Evolutionary conservation across 805 yeast genomes (phyloP), one percentile per base, ranked within the genome.

Genomic region (Ogataea saltuana): DNA sequence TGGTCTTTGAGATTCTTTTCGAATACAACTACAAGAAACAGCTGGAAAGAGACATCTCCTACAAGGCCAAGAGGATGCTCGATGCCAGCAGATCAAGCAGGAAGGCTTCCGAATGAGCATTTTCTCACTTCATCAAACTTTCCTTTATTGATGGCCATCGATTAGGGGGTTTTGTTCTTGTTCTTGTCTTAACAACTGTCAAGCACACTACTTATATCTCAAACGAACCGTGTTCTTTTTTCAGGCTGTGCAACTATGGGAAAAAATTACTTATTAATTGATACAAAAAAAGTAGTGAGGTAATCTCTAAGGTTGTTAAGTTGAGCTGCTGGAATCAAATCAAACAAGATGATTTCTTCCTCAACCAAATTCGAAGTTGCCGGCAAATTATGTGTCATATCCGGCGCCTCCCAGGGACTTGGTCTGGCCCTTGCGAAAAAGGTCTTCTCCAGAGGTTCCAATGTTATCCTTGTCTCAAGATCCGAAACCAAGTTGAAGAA

Each of bases 321-420:
- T n/a, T n/a, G n/a, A n/a, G n/a, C n/a, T n/a, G n/a, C n/a, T n/a
- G n/a, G n/a, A n/a, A n/a, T n/a, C n/a, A n/a, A n/a, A n/a, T n/a
- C n/a, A n/a, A n/a, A n/a, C n/a, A n/a, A n/a, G n/a, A 34, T 15
- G 22, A 20, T 23, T 29, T 36, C 30, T 21, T 33, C 22, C 7
- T 4, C 25, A 7, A 19, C 27, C n/a, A 20, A 52, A 1, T 58
- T 58, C 27, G 46, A 42, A 11, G 68, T 76, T 9, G 68, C 72
- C 39, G 75, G 75, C 20, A 76, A 75, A 58, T 60, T 76, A 1
- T 89, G 84, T 3, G 73, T 91, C 13, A 74, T 91, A n/a, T 78
- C 96, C 0, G 99, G 99, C 3, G 98, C 88, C 0, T 88, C 97
- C 0, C 99, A 91, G 58, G 99, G 99, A 0, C 69, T 91, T 1